These are phyloP conservation scores for Fusarium beomiforme DNA, from an alignment of 2,329 filamentous ascomycete genomes.

Conservation along the genomic window DNA sequence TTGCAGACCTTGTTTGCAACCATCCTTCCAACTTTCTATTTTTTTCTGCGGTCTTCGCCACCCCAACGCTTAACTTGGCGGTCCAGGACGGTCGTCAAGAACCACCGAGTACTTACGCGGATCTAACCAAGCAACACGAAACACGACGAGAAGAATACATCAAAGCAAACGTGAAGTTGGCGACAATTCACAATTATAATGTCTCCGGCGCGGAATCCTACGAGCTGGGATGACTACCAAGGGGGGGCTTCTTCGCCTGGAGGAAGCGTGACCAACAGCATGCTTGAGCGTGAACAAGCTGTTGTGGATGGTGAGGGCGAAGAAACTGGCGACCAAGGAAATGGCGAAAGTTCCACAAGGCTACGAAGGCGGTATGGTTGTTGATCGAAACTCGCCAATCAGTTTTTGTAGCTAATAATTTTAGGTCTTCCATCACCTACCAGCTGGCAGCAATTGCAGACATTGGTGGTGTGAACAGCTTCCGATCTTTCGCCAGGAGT, in stretches of 20 bases:
- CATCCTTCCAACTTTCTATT: slow-evolving; percentile 24
- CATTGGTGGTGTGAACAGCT: slow-evolving; percentile 90
- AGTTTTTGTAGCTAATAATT: not conserved
- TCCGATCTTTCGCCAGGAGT: slow-evolving; percentile 91
- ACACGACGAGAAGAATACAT: not conserved
- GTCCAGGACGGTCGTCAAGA: slow-evolving; percentile 2
- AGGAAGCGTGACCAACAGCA: slow-evolving; percentile 55
- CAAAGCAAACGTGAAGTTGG: slow-evolving; percentile 8
- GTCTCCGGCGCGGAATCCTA: slow-evolving; percentile 50
- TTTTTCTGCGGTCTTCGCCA: slow-evolving; percentile 33
- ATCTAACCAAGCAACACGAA: not conserved
- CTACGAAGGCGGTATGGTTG: slow-evolving; percentile 47
- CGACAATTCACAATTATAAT: slow-evolving; percentile 34
- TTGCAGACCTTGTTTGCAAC: slow-evolving; percentile 17
- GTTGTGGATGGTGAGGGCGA: slow-evolving; percentile 55
- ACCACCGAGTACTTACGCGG: not conserved
- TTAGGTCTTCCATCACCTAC: slow-evolving; percentile 68
- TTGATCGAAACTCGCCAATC: not conserved
- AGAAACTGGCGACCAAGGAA: slow-evolving; percentile 47
- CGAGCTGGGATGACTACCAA: slow-evolving; percentile 59
- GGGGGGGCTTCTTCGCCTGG: slow-evolving; percentile 55
- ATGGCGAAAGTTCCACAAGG: slow-evolving; percentile 37
- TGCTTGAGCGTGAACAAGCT: slow-evolving; percentile 57
- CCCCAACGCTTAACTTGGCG: slow-evolving; percentile 13
- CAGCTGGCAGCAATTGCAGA: slow-evolving; percentile 70